Evolutionary conservation across 2,329 filamentous ascomycete genomes (phyloP), one percentile per base, ranked within the genome.

Genomic region (Ophiosphaerella korrae): DNA sequence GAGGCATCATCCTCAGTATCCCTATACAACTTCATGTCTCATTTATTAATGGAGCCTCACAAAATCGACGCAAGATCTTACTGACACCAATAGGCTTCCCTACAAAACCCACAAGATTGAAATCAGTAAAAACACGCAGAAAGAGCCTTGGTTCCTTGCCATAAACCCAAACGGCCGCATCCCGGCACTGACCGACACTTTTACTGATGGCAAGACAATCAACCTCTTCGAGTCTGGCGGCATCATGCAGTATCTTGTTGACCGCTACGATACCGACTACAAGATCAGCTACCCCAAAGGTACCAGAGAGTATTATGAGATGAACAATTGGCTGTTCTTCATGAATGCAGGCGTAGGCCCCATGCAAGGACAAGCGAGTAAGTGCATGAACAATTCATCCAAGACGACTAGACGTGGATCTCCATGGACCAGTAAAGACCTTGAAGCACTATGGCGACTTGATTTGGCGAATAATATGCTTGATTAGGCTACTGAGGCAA

Each of bases 161-260:
- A 95, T 96, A 77, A 96, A 96, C 75, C 92, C 92, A 57, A 96
- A 96, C 72, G 92, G 92, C 58, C 88, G 92, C 60, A 96, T 96
- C 64, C 92, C 92, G 3, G 92, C 92, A 50, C 66, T 96, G 43
- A 94, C 89, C 7, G 92, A 96, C 75, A 65, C 81, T 6, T 88
- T 89, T 71, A 79, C 80, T 5, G 87, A 94, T 71, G 89, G 90
- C 61, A 78, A 88, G 71, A 78, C 79, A 31, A 90, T 96, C 69
- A 81, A 83, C 50, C 72, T 96, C 14, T 96, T 95, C 68, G 92
- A 96, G 75, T 89, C 85, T 57, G 91, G 90, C 50, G 84, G 87
- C 57, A 94, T 96, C 69, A 79, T 95, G 77, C 85, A 92, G 73
- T 96, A 96, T 71, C 82, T 96, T 5, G 85, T 88, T 14, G 88